Evolutionary conservation across 2,329 filamentous ascomycete species (phyloP), one percentile per base, ranked within the genome.

Genomic region (Cordyceps cicadae): DNA sequence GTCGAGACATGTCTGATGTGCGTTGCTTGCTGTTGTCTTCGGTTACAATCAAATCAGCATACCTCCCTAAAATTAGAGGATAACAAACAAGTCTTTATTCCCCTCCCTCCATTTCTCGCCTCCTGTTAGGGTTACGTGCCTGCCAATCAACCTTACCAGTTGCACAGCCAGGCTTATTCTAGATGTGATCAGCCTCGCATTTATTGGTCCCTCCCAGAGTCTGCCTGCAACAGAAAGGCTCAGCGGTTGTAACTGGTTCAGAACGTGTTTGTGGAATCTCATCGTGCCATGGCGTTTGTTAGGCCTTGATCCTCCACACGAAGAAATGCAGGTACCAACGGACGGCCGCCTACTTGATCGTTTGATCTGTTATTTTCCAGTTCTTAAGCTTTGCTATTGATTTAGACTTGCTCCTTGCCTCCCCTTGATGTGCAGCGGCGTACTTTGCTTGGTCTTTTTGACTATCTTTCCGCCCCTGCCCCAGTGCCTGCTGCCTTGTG

Each of bases 301-400:
- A 19, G 9, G 11, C n/a, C 26, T 41, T 7, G 11, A 37, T 37
- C 32, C 54, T 37, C 54, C 43, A 56, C 43, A 56, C n/a, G n/a
- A 6, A 29, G 29, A 41, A 19, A 57, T 45, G 54, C 54, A 57
- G 54, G 54, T 57, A 57, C 54, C 45, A 49, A 17, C 54, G 12
- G 29, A 19, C 19, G 54, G 11, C 19, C 43, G 17, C 11, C 37
- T 45, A 17, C 19, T 8, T 45, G 19, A 9, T 54, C 12, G 34
- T 12, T 37, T 3, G 12, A 12, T 37, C 34, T 11, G 8, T 37
- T 37, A 11, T 37, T 37, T 37, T 39, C 32, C 19, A 15, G 8
- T 17, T 48, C 4, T 34, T 24, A 56, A n/a, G n/a, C 29, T 56
- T 37, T 37, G 41, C 43, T 46, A 41, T 37, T 48, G n/a, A 34